phyloP scores from a whole-genome alignment of 306 rosid species.

The Dryas octopetala region DNA sequence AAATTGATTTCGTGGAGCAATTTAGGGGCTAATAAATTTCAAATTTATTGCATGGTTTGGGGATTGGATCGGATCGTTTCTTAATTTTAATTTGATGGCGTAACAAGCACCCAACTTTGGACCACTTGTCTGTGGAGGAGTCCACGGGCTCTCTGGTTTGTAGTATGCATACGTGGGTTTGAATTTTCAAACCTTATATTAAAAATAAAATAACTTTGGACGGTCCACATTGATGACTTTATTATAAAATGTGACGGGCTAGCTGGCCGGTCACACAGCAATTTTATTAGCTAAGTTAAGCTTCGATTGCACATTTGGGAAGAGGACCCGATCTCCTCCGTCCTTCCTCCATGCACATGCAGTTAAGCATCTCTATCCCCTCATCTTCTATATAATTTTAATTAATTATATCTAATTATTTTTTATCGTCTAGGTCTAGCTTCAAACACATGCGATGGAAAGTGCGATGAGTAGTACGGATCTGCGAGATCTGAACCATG shows the following conservation, averaged over 20 bases:
- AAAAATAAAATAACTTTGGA: neutral
- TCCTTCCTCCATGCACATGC: constrained; percentile 20
- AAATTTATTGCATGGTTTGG: neutral
- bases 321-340: neutral
- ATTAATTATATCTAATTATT: too few relatives aligned
- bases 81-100: neutral
- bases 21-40: neutral
- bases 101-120: constrained; percentile 16
- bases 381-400: too few relatives aligned
- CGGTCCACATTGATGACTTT: neutral
- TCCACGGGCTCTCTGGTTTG: neutral
- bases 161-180: neutral
- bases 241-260: neutral
- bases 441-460: neutral
- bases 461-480: neutral
- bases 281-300: too few relatives aligned
- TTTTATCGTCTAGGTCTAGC: too few relatives aligned
- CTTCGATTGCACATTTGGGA: neutral
- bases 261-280: too few relatives aligned
- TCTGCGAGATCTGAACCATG: neutral
- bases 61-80: neutral
- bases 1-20: constrained; percentile 9
- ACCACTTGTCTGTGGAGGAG: neutral
- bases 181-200: neutral
- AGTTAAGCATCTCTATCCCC: neutral